Base-by-base conservation (phyloP, 148 eudicot genomes). In the Suaeda aralocaspica region DNA sequence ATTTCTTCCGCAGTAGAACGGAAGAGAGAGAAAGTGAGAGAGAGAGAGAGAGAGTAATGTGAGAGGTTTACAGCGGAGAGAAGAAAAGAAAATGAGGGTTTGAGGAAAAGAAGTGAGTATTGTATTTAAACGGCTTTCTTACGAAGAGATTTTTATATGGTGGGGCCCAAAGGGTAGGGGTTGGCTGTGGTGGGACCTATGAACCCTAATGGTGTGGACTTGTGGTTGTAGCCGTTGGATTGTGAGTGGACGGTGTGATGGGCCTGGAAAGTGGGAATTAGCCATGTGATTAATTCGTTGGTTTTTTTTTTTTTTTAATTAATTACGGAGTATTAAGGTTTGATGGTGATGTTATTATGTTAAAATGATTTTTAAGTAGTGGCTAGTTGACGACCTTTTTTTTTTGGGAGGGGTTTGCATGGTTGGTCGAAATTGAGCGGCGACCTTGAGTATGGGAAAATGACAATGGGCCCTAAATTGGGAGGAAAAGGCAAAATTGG, bases 11-110 rank as follows among this genome's bases (percentile, higher is more conserved):
- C 57, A 33, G 67, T 19, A 58, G 49, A 33, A 50, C 18, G 68
- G 68, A 68, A 33, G 71, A 76, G 79, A 76, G 79, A 71, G 79
- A 63, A 69, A 57, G 14, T 33, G 44, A 34, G 57, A 31, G 66
- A 62, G 68, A 33, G 59, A 41, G 36, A 28, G 36, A 28, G 34
- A 55, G 11, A n/a, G n/a, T n/a, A n/a, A n/a, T n/a, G n/a, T n/a
- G n/a, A n/a, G n/a, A n/a, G 59, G 70, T 29, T 18, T 19, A 44
- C 58, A 11, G 50, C 50, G 50, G 13, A 24, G 19, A 31, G 4
- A 25, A 56, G 15, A 61, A 16, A 63, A 3, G 4, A 19, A 41
- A 64, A 41, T 1, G 58, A 46, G 74, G 74, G 74, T 50, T 45
- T 58, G 33, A 24, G 39, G 21, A 24, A 50, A 36, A 34, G 45